phyloP scores from a whole-genome alignment of 371 early-diverging fungal genomes.

The Lichtheimia ramosa region DNA sequence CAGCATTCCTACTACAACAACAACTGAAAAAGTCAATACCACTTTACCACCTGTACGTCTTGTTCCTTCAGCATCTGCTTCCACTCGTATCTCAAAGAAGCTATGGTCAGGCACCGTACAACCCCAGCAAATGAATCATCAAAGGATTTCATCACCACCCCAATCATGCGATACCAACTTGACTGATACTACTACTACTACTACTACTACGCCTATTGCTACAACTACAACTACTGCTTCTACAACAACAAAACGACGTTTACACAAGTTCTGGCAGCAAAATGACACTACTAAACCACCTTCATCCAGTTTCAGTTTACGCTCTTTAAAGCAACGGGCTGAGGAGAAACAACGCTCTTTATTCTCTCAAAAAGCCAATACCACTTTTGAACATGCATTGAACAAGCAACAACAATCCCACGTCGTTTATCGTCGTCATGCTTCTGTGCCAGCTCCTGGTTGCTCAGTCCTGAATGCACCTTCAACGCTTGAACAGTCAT shows the following conservation, averaged over 20 bases:
- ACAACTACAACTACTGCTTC: neutral
- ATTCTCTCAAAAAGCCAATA: too few species aligned
- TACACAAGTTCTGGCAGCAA: slow-evolving; percentile 4
- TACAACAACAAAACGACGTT: slow-evolving; percentile 1
- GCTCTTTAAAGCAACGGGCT: too few species aligned
- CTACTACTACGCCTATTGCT: neutral
- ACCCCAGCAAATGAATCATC: neutral
- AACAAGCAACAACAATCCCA: too few species aligned
- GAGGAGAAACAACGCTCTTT: too few species aligned
- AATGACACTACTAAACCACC: too few species aligned
- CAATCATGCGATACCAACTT: neutral
- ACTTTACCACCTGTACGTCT: neutral
- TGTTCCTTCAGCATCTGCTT: neutral
- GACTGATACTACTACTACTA: neutral
- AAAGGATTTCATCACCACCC: neutral
- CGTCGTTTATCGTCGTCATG: too few species aligned
- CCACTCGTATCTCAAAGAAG: neutral
- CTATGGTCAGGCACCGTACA: slow-evolving; percentile 1
- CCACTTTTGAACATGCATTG: too few species aligned
- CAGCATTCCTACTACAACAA: neutral
- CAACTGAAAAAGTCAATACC: too few species aligned
- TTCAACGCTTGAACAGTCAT: too few species aligned
- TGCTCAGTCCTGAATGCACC: too few species aligned
- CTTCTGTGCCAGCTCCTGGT: too few species aligned
- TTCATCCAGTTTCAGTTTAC: too few species aligned